Base-by-base conservation (phyloP, 2,329 filamentous ascomycete genomes). In the Colletotrichum abscissum region DNA sequence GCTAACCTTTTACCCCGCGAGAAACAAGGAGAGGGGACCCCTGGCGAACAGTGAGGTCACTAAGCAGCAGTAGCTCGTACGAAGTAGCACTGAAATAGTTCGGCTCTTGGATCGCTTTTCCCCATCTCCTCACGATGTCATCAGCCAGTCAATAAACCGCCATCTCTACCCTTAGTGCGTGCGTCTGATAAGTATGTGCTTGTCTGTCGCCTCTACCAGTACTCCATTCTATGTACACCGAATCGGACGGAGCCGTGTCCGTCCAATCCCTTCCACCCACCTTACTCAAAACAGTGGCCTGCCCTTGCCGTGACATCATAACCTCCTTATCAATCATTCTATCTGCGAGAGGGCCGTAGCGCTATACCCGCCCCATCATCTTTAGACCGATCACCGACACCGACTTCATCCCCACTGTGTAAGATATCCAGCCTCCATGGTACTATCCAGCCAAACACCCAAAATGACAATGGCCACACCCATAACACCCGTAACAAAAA, bases 31-130 rank as follows among this genome's bases (percentile, higher is more conserved):
- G 24, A 65, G 63, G 55, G 66, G 58, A 42, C 46, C 70, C 69
- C 67, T 65, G 55, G 33, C 58, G 26, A 64, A 22, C n/a, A 24
- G 60, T 70, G 70, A 65, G 66, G 46, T 57, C 67, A 73, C 70
- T 35, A 9, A 64, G 54, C 46, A 49, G 19, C 19, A 49, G 42
- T 49, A 49, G 38, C 42, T 49, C 19, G 19, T 42, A 42, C 16
- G 14, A 42, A 42, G 38, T 8, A 49, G 42, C 42, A 49, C 42
- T 49, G 42, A 1, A 49, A 49, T 19, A 49, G 42, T 22, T 22
- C 19, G 42, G 42, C 42, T 19, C 42, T 63, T 46, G 33, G 49
- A 30, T 63, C 35, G 58, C 58, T n/a, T 63, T 26, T n/a, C 8
- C 59, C 35, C 42, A 46, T 63, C 11, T 68, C 57, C 30, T 68